These are phyloP conservation scores for Hypoxylon fragiforme DNA, from an alignment of 495 filamentous ascomycete species.

Conservation along the genomic window DNA sequence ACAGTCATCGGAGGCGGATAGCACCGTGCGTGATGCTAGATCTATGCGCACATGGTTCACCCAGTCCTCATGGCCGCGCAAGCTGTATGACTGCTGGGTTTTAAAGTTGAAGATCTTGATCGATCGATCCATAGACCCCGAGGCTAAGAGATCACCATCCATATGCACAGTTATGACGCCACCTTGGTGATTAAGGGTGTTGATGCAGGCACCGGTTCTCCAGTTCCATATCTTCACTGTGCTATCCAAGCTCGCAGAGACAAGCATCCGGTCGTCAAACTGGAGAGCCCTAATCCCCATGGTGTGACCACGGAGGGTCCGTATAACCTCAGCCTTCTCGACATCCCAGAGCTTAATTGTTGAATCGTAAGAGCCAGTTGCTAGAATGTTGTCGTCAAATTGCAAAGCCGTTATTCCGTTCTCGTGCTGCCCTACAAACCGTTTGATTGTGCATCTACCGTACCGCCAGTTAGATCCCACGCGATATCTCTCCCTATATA, in stretches of 20 bases:
- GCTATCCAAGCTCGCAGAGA: slow-evolving; percentile 77
- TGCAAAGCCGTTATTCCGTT: slow-evolving; percentile 97
- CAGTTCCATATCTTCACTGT: slow-evolving; percentile 95
- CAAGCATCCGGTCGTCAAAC: slow-evolving; percentile 89
- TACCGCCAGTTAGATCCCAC: slow-evolving; percentile 97
- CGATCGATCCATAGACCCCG: slow-evolving; percentile 84
- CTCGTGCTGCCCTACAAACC: slow-evolving; percentile 78
- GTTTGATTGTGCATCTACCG: slow-evolving; percentile 77
- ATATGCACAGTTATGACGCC: slow-evolving; percentile 89
- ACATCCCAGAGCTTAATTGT: slow-evolving; percentile 97
- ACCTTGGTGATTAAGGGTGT: slow-evolving; percentile 73
- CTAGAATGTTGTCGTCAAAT: slow-evolving; percentile 90
- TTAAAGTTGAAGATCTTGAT: slow-evolving; percentile 95
- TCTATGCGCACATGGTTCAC: slow-evolving; percentile 92
- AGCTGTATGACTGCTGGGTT: slow-evolving; percentile 72
- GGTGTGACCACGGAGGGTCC: slow-evolving; percentile 79
- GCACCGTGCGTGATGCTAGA: slow-evolving; percentile 74
- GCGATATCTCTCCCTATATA: slow-evolving; percentile 85
- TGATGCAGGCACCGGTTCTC: slow-evolving; percentile 86
- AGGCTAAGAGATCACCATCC: slow-evolving; percentile 77
- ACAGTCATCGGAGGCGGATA: slow-evolving; percentile 92
- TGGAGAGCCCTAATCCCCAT: slow-evolving; percentile 84
- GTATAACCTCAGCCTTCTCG: slow-evolving; percentile 80
- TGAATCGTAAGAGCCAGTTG: slow-evolving; percentile 91
- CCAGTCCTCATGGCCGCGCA: slow-evolving; percentile 89